Conservation (phyloP, 2,329 filamentous ascomycete species). For the Fusarium keratoplasticum region DNA sequence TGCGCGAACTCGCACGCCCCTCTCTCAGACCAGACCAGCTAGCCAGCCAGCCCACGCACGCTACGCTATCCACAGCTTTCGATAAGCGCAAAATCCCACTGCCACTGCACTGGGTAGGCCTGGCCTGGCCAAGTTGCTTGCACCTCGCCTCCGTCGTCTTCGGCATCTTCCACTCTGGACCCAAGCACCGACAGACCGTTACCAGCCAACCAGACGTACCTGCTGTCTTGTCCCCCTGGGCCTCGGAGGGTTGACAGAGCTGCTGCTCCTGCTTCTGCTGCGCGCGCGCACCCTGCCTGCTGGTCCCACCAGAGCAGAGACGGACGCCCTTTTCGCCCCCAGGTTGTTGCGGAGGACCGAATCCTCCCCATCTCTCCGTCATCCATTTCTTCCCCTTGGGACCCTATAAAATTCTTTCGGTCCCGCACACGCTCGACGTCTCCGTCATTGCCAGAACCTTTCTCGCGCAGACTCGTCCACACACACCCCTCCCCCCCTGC, state of each 20-base stretch:
- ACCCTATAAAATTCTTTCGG: constrained; percentile 49
- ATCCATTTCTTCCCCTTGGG: constrained; percentile 41
- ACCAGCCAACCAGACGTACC: constrained; percentile 4
- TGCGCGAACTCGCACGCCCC: constrained; percentile 42
- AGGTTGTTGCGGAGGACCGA: constrained; percentile 41
- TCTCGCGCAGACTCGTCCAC: constrained; percentile 32
- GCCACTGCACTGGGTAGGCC: constrained; percentile 40
- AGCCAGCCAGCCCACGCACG: background rate
- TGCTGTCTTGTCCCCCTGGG: constrained; percentile 4
- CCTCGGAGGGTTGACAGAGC: constrained; percentile 23
- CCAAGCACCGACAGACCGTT: constrained; percentile 19
- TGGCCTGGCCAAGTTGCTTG: constrained; percentile 23
- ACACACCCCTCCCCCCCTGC: constrained; percentile 32
- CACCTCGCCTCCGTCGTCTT: constrained; percentile 27
- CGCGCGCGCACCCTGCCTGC: constrained; percentile 23
- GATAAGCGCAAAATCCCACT: constrained; percentile 48
- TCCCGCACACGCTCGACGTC: constrained; percentile 42
- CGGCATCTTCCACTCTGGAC: constrained; percentile 33
- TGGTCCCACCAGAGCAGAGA: constrained; percentile 34
- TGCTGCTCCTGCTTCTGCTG: background rate
- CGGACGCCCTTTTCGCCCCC: constrained; percentile 23
- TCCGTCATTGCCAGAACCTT: constrained; percentile 42
- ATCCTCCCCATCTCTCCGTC: constrained; percentile 45
- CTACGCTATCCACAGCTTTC: constrained; percentile 42
- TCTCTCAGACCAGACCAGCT: constrained; percentile 28